Base-by-base conservation (phyloP, 1,139 yeast genomes). In the Yamadazyma conglobata region DNA sequence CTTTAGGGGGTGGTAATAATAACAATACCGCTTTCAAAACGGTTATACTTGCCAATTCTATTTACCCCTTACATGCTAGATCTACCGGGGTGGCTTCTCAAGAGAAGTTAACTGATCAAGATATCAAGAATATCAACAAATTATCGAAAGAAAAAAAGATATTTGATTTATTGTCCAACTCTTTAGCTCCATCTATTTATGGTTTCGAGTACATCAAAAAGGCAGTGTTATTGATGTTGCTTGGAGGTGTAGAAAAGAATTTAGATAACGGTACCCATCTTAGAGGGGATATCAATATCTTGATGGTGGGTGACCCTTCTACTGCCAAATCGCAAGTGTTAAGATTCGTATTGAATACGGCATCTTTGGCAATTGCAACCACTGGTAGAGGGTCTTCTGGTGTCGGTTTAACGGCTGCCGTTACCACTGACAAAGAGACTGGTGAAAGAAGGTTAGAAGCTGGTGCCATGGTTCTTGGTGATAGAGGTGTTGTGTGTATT, bases 311-410 rank as follows among this genome's bases (percentile, higher is more conserved):
- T 61, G 99, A 91, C 57, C 99, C 99, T 5, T 88, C 97, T 5
- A 91, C 98, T 10, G 98, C 98, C 21, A 91, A 91, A 56, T 89
- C 97, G 3, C 98, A 91, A 62, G 81, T 91, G 64, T 73, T 91
- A 40, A 73, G 98, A 46, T 91, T 91, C 54, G 97, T 93, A 12
- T 68, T 91, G 40, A 91, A 91, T 55, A 91, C 97, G 0, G 98
- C 98, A 0, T 71, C 94, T 2, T 68, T 91, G 47, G 98, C 98
- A 2, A 89, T 91, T 48, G 96, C 98, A 16, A 93, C 99, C 2
- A 93, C 99, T 1, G 99, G 99, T 66, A 79, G 96, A 58, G 99
- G 98, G 38, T 89, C 97, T 10, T 89, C 98, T 0, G 99, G 98
- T 58, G 99, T 93, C 28, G 99, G 98, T 84, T 75, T 91, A 52